Evolutionary conservation across 2,329 filamentous ascomycete genomes (phyloP).

Genomic region (Penicillium italicum): DNA sequence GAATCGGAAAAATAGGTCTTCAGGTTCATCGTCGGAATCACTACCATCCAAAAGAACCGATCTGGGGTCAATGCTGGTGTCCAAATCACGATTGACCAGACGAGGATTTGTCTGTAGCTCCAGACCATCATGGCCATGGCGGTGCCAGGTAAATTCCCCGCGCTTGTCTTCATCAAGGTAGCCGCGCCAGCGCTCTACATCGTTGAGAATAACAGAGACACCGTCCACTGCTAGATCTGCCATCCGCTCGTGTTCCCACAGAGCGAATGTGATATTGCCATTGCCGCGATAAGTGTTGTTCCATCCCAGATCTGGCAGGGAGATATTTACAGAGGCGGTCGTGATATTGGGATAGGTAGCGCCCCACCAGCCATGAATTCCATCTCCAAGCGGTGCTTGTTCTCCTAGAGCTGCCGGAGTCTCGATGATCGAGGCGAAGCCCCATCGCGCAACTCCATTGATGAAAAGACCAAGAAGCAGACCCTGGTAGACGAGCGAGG

Average conservation of each 20-base stretch:
- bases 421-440: constrained; percentile 83
- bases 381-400: constrained; percentile 43
- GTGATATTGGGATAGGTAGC: constrained; percentile 54
- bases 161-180: constrained; percentile 50
- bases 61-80: constrained; percentile 13
- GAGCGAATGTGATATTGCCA: constrained; percentile 46
- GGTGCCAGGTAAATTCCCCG: constrained; percentile 52
- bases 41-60: constrained; percentile 13
- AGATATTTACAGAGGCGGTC: constrained; percentile 40
- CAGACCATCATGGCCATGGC: constrained; percentile 40
- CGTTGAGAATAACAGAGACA: constrained; percentile 59
- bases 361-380: constrained; percentile 43
- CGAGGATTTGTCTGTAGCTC: constrained; percentile 29
- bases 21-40: constrained; percentile 32
- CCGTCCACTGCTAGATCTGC: constrained; percentile 49
- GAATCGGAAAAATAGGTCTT: constrained; percentile 47
- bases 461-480: constrained; percentile 86
- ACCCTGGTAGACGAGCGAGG: constrained; percentile 82
- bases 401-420: constrained; percentile 67
- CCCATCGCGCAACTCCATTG: constrained; percentile 91
- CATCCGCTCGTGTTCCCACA: constrained; percentile 44
- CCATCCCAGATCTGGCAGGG: constrained; percentile 37
- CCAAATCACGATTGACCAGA: constrained; percentile 21
- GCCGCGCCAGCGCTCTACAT: constrained; percentile 59
- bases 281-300: constrained; percentile 36